Conservation (phyloP, 1,139 yeast genomes). For the Kluyveromyces sp. region DNA sequence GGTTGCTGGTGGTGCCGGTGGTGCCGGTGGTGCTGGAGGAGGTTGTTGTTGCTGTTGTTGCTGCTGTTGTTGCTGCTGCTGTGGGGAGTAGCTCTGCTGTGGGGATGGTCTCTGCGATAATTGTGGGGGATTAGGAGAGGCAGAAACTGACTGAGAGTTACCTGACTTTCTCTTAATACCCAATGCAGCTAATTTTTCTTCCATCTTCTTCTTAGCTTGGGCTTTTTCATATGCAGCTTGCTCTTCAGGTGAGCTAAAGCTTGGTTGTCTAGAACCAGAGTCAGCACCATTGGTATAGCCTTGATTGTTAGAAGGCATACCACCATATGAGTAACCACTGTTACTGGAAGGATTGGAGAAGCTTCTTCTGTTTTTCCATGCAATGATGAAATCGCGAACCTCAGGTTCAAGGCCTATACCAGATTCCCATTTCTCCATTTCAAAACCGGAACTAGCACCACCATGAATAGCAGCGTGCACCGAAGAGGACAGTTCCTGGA, state of each 20-base stretch:
- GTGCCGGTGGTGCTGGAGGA: too few relatives aligned
- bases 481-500: constrained; percentile 62
- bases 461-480: constrained; percentile 41
- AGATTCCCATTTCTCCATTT: constrained; percentile 71
- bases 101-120: not conserved
- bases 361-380: constrained; percentile 33
- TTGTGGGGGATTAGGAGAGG: constrained; percentile 1
- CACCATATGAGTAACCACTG: not conserved
- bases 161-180: constrained; percentile 48
- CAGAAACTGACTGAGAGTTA: constrained; percentile 8
- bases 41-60: not conserved
- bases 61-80: not conserved
- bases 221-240: constrained; percentile 81
- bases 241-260: constrained; percentile 46
- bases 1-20: too few relatives aligned
- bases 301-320: not conserved
- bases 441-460: constrained; percentile 37
- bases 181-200: constrained; percentile 76
- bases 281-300: not conserved
- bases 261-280: constrained; percentile 10
- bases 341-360: constrained; percentile 19
- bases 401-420: constrained; percentile 71
- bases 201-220: constrained; percentile 86
- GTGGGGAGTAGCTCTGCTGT: not conserved
- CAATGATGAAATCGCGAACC: constrained; percentile 57